These are phyloP conservation scores for Papilionanthe hybrid DNA, from an alignment of 116 monocot species.

Conservation along the genomic window DNA sequence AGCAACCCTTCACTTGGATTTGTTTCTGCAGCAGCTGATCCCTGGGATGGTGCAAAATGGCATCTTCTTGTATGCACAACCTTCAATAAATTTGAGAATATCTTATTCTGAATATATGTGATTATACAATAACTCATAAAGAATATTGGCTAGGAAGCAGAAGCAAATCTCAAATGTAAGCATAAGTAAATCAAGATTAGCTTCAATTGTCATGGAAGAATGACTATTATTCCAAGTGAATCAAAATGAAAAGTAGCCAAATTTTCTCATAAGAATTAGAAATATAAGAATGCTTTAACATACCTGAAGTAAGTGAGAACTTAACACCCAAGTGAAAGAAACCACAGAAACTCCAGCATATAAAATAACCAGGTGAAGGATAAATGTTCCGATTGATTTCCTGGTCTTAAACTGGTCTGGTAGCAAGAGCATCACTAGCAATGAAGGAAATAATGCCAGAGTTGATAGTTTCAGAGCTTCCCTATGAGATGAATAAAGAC, in stretches of 20 bases:
- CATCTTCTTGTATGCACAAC: slow-evolving; percentile 80
- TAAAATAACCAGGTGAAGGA: slow-evolving; percentile 45
- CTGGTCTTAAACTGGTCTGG: slow-evolving; percentile 38
- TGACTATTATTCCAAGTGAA: neutral
- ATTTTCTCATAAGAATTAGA: neutral
- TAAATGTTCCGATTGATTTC: slow-evolving; percentile 24
- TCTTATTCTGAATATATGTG: neutral
- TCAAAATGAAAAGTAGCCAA: neutral
- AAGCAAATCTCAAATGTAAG: neutral
- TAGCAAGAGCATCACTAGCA: slow-evolving; percentile 38
- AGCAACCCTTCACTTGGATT: slow-evolving; percentile 88
- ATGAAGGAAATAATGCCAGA: slow-evolving; percentile 43
- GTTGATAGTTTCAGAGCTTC: slow-evolving; percentile 64
- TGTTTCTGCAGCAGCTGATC: slow-evolving; percentile 91
- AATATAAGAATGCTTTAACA: neutral
- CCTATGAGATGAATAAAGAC: slow-evolving; percentile 43
- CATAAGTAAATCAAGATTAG: neutral
- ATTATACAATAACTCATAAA: neutral
- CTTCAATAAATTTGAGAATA: slow-evolving; percentile 26
- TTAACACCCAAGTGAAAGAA: slow-evolving; percentile 83
- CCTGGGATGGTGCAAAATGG: slow-evolving; percentile 71
- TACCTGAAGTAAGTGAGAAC: slow-evolving; percentile 84
- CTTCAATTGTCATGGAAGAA: neutral
- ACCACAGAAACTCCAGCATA: slow-evolving; percentile 39
- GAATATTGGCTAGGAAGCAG: neutral